Percentiles rank a stretch among this genome's conserved stretches.
phyloP scores from a whole-genome alignment of 768 basidiomycete genomes.

The Tricholomella constricta region DNA sequence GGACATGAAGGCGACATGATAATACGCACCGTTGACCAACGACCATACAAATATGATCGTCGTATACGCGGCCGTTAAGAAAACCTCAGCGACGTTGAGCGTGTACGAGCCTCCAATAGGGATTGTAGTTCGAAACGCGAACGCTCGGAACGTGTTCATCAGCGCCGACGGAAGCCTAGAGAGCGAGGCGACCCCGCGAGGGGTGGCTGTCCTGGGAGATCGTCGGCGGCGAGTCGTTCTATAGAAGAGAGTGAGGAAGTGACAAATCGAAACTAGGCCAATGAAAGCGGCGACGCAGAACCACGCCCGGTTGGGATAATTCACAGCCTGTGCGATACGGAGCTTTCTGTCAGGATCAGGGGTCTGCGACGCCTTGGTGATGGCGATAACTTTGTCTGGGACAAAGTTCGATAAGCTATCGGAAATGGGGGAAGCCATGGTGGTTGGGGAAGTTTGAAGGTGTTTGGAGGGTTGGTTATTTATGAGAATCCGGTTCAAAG shows the following conservation, averaged over 20 bases:
- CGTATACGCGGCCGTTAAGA: slow-evolving; percentile 36
- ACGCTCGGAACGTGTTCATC: slow-evolving; percentile 15
- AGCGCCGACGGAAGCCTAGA: slow-evolving; percentile 15
- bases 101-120: slow-evolving; percentile 30
- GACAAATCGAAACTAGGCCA: slow-evolving; percentile 11
- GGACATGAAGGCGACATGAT: background rate
- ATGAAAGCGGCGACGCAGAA: slow-evolving; percentile 20
- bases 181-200: slow-evolving; percentile 1
- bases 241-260: background rate
- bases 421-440: background rate
- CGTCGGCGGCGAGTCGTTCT: background rate
- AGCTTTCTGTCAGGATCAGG: slow-evolving; percentile 8
- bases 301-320: slow-evolving; percentile 19
- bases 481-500: too few relatives aligned
- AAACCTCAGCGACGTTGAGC: slow-evolving; percentile 38
- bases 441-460: background rate
- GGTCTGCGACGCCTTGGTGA: slow-evolving; percentile 5
- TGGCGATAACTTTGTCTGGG: background rate
- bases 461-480: background rate
- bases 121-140: slow-evolving; percentile 24
- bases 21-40: slow-evolving; percentile 37
- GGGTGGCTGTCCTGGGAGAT: background rate
- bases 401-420: background rate
- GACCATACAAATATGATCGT: slow-evolving; percentile 33
- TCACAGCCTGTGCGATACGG: slow-evolving; percentile 7